A percentile compares a stretch with the other conserved stretches of the same genome.
These are phyloP conservation scores for Nakazawaea wickerhamii DNA, from an alignment of 805 yeast species.

Conservation along the genomic window DNA sequence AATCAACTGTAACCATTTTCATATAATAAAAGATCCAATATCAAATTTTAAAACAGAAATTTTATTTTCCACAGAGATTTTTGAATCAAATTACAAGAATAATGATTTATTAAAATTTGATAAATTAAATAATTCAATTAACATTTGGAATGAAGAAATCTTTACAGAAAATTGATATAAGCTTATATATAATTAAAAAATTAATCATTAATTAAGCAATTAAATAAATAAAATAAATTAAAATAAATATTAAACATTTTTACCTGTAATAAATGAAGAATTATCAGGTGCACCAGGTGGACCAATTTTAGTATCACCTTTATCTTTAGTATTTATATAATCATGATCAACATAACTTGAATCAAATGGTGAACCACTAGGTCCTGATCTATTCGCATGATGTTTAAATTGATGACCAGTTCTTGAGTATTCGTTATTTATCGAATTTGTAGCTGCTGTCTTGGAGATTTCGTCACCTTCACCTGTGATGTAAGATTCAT, in stretches of 20 bases:
- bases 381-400: not conserved
- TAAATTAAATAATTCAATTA: no score
- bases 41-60: no score
- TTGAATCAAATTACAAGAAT: no score
- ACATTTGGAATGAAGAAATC: no score
- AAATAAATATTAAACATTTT: not conserved
- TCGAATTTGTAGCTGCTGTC: not conserved
- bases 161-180: no score
- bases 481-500: not conserved
- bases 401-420: not conserved
- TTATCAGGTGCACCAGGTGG: constrained; percentile 1
- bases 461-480: not conserved
- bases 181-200: no score
- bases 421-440: not conserved
- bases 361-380: not conserved
- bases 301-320: not conserved
- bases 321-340: not conserved
- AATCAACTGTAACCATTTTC: no score
- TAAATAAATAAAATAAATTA: no score
- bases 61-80: no score
- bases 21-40: no score
- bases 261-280: not conserved
- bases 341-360: not conserved
- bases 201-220: no score
- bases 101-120: no score